Percentiles rank a stretch among this genome's conserved stretches.
phyloP scores from a whole-genome alignment of 202 grass and related monocot genomes.

The Hordeum pubiflorum region DNA sequence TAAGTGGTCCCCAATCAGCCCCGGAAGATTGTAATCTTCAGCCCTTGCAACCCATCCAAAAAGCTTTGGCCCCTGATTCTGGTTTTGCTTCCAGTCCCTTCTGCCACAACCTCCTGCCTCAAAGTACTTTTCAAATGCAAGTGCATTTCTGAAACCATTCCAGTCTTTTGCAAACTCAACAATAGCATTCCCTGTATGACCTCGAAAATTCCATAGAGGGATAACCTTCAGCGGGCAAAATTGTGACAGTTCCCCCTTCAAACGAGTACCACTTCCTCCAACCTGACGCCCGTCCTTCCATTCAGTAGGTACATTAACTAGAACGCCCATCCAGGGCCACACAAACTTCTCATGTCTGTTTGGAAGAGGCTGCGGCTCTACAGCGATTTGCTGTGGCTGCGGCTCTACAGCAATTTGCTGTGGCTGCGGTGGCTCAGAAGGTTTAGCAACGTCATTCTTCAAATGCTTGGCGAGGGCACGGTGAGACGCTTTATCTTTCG shows the following conservation, averaged over 20 bases:
- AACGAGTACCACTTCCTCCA: conserved; percentile 39
- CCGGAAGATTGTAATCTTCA: conserved; percentile 40
- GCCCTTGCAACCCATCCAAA: conserved; percentile 41
- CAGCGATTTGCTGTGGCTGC: background rate
- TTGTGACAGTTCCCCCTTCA: conserved; percentile 31
- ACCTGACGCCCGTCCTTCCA: conserved; percentile 45
- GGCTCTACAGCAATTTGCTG: conserved; percentile 3
- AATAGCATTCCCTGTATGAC: conserved; percentile 51
- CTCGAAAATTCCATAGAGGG: conserved; percentile 47
- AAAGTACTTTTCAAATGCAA: conserved; percentile 39
- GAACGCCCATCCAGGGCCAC: conserved; percentile 82
- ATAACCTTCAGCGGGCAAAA: conserved; percentile 38
- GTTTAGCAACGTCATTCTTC: conserved; percentile 42
- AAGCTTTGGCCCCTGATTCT: conserved; percentile 29
- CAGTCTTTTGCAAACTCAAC: conserved; percentile 49
- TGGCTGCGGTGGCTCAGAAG: background rate
- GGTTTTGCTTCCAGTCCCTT: conserved; percentile 24
- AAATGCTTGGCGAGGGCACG: conserved; percentile 66
- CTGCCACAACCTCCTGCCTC: conserved; percentile 26
- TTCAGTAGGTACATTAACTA: conserved; percentile 73
- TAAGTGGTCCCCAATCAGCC: conserved; percentile 33
- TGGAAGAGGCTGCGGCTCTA: conserved; percentile 26
- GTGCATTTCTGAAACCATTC: conserved; percentile 54
- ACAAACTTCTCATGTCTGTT: conserved; percentile 74
- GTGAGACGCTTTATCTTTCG: conserved; percentile 73